Base-by-base conservation (phyloP, 495 filamentous ascomycete species). In the Daldinia concentrica region DNA sequence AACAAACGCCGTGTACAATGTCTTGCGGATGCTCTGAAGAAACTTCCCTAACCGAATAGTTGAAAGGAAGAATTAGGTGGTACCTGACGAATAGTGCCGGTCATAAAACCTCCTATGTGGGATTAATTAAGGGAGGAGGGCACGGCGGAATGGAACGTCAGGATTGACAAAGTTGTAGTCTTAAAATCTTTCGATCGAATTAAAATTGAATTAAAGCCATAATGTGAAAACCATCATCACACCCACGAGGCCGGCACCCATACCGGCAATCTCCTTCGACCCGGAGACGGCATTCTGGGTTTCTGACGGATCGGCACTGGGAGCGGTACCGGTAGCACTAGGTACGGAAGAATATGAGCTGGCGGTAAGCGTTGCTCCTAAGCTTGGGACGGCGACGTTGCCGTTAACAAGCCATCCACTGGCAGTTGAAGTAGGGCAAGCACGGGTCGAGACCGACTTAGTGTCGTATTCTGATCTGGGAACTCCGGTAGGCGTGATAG, bases 371-470 rank as follows among this genome's bases (percentile, higher is more conserved):
- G 80, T 86, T 73, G 87, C 81, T 9, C 90, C 91, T 7, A 97
- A 62, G 15, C 86, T 91, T 0, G 93, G 93, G 11, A 95, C 83
- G 6, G 86, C 78, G 1, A 88, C 85, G 74, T 87, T 87, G 17
- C 91, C 89, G 67, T 92, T 79, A 6, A 95, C 87, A 39, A 86
- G 80, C 93, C 93, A 97, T 51, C 88, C 86, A 56, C 86, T 87
- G 1, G 84, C 68, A 0, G 91, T 94, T 24, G 86, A 90, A 3
- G 86, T 77, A 11, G 93, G 93, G 80, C 93, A 97, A 6, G 85
- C 82, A 11, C 90, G 86, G n/a, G 86, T 86, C 12, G 87, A 86
- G 3, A 90, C 83, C 5, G 52, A 48, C 27, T 74, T 82, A 6
- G 90, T 84, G 30, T 82, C 82, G 81, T 96, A 97, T 8, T 81